Base-by-base conservation (phyloP, 2,329 filamentous ascomycete genomes). In the Cercospora zeina region DNA sequence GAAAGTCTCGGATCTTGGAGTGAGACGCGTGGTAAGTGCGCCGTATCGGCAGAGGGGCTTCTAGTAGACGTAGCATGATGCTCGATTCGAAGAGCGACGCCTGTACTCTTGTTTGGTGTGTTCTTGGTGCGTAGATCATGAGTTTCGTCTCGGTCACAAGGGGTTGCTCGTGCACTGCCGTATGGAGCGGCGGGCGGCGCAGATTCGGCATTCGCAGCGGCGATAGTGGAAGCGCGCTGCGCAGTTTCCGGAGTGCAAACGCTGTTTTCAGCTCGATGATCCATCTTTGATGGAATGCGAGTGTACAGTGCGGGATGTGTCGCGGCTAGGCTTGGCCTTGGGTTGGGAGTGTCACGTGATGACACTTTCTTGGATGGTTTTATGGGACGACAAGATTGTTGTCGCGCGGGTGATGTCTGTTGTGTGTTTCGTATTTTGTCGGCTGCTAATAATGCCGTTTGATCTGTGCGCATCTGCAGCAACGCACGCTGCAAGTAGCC, bases 221-320 rank as follows among this genome's bases (percentile, higher is more conserved):
- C 30, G n/a, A 14, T 34, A 8, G 14, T 14, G 16, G 27, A 3
- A 33, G 49, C n/a, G 49, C 49, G 49, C 30, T 53, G 49, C n/a
- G 19, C 16, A 5, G 11, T 7, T 5, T 27, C 27, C 39, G 16
- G n/a, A 21, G 3, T 37, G 16, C 4, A 30, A 14, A 3, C 16
- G 56, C 30, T 34, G 3, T 34, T 19, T 14, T 42, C 33, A 11
- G 19, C 36, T 30, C 13, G 42, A 19, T 34, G 61, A 16, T 42
- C 34, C 49, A 9, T 33, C n/a, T 53, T 27, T 16, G 27, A 34
- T 34, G 30, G 9, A 34, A 13, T 34, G 30, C 31, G 49, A 14
- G 49, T 33, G 60, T 65, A 67, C 21, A 61, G 60, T 27, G 60
- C 34, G 39, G 65, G 60, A 55, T 67, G 65, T 8, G 62, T 63